Evolutionary conservation across 2,329 filamentous ascomycete genomes (phyloP).

Genomic region (Colletotrichum falcatum): DNA sequence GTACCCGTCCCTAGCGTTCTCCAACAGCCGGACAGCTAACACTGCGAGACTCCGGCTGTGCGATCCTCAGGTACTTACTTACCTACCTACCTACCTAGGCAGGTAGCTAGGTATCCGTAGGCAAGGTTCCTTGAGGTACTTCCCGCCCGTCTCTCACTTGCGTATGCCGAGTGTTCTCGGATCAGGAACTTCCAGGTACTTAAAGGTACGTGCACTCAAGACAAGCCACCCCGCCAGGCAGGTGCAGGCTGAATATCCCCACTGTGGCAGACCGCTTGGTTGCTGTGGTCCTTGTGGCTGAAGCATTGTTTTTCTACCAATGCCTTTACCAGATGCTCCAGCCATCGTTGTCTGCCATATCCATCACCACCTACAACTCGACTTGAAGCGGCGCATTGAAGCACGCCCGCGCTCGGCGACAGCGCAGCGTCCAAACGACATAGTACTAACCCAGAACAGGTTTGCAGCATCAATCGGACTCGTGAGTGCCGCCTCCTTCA

Average conservation of each 20-base stretch:
- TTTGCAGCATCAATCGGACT: conserved; percentile 12
- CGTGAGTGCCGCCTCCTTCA: conserved; percentile 14
- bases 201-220: conserved; percentile 5
- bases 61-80: not conserved
- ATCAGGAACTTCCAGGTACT: not conserved
- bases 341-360: conserved; percentile 5
- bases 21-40: conserved; percentile 6
- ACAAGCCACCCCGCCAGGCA: conserved; percentile 25
- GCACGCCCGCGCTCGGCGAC: conserved; percentile 38
- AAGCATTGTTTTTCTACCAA: conserved; percentile 40
- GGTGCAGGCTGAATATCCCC: conserved; percentile 16
- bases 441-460: conserved; percentile 45
- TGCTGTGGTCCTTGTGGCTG: conserved; percentile 38
- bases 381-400: conserved; percentile 38
- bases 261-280: conserved; percentile 34
- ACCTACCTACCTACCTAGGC: no score
- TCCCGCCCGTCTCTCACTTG: not conserved
- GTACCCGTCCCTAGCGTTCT: conserved; percentile 10
- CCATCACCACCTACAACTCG: conserved; percentile 35
- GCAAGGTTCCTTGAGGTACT: not conserved
- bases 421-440: conserved; percentile 37
- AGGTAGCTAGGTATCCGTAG: no score
- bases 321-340: conserved; percentile 17
- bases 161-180: not conserved
- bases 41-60: conserved; percentile 2